phyloP scores from a whole-genome alignment of 2,329 filamentous ascomycete genomes.

The Paradendryphiella salina region DNA sequence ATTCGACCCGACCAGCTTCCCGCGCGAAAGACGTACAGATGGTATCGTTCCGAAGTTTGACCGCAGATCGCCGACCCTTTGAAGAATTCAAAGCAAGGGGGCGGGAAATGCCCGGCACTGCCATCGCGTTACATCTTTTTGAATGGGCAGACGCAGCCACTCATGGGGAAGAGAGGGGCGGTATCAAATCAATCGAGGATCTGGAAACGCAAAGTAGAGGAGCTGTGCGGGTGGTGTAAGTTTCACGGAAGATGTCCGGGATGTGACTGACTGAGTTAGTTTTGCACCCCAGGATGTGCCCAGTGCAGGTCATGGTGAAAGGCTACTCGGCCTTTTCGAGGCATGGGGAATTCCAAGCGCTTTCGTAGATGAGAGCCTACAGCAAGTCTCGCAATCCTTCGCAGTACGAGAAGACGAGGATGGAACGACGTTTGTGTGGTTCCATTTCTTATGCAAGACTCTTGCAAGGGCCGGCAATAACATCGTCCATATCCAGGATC shows the following conservation, averaged over 20 bases:
- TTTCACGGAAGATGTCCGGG: not conserved
- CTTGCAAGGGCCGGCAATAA: constrained; percentile 14
- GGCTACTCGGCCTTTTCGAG: constrained; percentile 24
- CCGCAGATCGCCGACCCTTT: constrained; percentile 17
- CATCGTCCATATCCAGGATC: constrained; percentile 7
- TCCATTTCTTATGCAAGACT: constrained; percentile 38
- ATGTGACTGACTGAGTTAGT: constrained; percentile 17
- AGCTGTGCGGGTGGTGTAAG: constrained; percentile 28
- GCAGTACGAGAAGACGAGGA: constrained; percentile 24
- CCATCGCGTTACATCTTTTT: constrained; percentile 19
- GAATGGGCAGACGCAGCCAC: constrained; percentile 24
- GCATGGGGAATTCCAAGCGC: constrained; percentile 28
- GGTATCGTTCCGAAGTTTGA: constrained; percentile 18
- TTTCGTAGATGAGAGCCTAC: constrained; percentile 32
- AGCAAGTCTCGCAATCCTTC: constrained; percentile 36
- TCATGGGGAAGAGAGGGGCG: constrained; percentile 12
- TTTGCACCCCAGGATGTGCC: constrained; percentile 31
- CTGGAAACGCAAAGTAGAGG: constrained; percentile 9
- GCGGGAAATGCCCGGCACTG: not conserved
- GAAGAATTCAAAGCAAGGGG: constrained; percentile 13
- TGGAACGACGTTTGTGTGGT: constrained; percentile 29
- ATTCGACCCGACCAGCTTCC: not conserved
- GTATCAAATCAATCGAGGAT: constrained; percentile 8
- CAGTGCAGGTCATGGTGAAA: constrained; percentile 7
- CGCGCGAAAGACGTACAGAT: constrained; percentile 1